Evolutionary conservation across 768 basidiomycete genomes (phyloP), one percentile per base, ranked within the genome.

Genomic region (Termitomyces titanicus): DNA sequence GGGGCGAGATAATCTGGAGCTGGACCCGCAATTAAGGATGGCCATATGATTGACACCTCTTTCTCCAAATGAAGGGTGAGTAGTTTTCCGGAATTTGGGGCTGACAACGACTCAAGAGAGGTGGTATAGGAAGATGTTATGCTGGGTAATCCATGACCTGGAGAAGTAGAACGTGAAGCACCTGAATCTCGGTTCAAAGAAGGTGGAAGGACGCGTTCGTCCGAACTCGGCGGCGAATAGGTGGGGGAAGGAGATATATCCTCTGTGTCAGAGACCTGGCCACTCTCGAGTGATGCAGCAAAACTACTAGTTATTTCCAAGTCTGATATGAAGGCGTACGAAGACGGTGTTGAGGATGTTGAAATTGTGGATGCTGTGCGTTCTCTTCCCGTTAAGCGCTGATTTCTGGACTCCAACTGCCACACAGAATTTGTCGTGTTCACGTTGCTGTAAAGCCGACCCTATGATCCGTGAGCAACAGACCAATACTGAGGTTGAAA

Each of bases 251-350:
- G 65, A 11, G 73, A 74, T 38, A 73, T 66, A 57, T 91, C 89
- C 53, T 92, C 90, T 13, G 76, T 74, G 56, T 92, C 90, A 22
- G 90, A 91, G 11, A 79, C 78, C 25, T 83, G 84, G 13, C 76
- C 84, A 60, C 86, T 87, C 64, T 89, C 90, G 3, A 92, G 77
- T 27, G 89, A 92, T 6, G 88, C 89, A 1, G 88, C 88, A 60
- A 92, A 91, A 66, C 86, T 89, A 70, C 88, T 91, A 5, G 89
- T 89, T 49, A 92, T 86, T 60, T 92, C 90, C 2, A 83, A 84
- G 61, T 92, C 90, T n/a, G 90, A 91, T 9, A 92, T 77, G 53
- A 90, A 78, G 4, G 90, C 89, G 62, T 84, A 92, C 0, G 90
- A 92, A 18, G 90, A 92, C 27, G 83, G 88, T 0, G 88, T 88